Conservation (phyloP, 768 basidiomycete species). For the Filobasidium floriforme region DNA sequence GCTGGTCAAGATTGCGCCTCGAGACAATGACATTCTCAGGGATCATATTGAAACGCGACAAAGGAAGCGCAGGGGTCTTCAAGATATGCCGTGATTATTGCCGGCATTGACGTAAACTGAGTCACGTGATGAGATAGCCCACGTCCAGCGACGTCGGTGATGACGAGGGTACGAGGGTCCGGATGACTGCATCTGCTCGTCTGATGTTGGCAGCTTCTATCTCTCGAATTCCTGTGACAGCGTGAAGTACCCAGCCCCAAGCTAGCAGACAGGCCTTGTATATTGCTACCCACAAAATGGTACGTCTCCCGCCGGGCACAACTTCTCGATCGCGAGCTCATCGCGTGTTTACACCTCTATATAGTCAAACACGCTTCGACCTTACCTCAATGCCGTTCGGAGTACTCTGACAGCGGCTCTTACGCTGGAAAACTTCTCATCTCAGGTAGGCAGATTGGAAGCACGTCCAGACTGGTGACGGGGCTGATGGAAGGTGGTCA, state of each 20-base stretch:
- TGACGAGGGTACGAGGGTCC: not conserved
- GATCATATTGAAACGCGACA: too few relatives aligned
- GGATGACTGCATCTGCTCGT: too few relatives aligned
- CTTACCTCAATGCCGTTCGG: conserved; percentile 90
- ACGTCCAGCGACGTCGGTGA: not conserved
- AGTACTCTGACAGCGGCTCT: conserved; percentile 95
- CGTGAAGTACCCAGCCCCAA: too few relatives aligned
- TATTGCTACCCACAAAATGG: not conserved
- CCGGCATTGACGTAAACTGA: too few relatives aligned
- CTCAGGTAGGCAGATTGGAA: conserved; percentile 58
- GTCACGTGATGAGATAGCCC: too few relatives aligned
- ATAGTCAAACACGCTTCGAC: conserved; percentile 89
- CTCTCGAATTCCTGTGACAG: too few relatives aligned
- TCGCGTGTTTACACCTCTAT: not conserved
- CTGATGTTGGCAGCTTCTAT: too few relatives aligned
- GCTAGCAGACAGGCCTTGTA: too few relatives aligned
- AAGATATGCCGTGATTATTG: too few relatives aligned
- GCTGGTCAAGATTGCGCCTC: too few relatives aligned
- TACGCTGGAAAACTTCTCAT: conserved; percentile 94
- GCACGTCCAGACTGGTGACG: not conserved
- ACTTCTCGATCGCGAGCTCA: not conserved
- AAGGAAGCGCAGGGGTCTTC: too few relatives aligned
- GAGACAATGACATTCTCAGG: too few relatives aligned
- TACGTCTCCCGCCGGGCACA: not conserved
- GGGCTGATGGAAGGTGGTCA: not conserved